Evolutionary conservation across 345 rosid species (phyloP), one percentile per base, ranked within the genome.

Genomic region (Chamaenerion angustifolium): DNA sequence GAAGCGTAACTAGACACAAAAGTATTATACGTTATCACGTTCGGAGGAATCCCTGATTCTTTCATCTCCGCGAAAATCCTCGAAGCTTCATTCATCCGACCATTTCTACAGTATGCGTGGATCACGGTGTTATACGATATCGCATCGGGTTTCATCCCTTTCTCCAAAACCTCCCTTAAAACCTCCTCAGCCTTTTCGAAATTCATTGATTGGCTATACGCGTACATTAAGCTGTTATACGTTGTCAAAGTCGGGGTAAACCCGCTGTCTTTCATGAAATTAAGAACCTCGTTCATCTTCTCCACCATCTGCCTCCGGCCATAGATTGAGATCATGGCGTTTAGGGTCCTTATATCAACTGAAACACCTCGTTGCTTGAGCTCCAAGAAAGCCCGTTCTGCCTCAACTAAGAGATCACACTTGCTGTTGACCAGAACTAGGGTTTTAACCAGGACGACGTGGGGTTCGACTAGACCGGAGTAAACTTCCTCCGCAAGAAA

Each of bases 71-170:
- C 67, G 25, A 92, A 74, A 51, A 86, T 66, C 45, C 82, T 69
- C 0, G 87, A 83, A 42, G 98, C 95, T 61, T 92, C 96, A 59
- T 61, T 92, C 89, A 82, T 80, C 61, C 89, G 71, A 53, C 95
- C 81, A 49, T 92, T 92, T 69, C 87, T 76, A 64, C 96, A 92
- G 59, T 81, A 92, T 1, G 89, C 83, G 67, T 61, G 75, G 9
- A 92, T 92, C 23, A 87, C 88, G 14, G 96, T 92, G 66, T 92
- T 92, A 65, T 80, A 86, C 1, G 98, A 92, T 58, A 86, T 80
- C 50, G 63, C 68, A 68, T 92, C 96, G n/a, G 96, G 96, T 69
- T 80, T 83, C 37, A 83, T 54, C 27, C 93, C 96, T 53, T 82
- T 80, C 1, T 63, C 76, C 58, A 80, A 25, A 59, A 77, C 74